Evolutionary conservation across 768 basidiomycete genomes (phyloP), one percentile per base, ranked within the genome.

Genomic region (Boletus rufocinnamomeus): DNA sequence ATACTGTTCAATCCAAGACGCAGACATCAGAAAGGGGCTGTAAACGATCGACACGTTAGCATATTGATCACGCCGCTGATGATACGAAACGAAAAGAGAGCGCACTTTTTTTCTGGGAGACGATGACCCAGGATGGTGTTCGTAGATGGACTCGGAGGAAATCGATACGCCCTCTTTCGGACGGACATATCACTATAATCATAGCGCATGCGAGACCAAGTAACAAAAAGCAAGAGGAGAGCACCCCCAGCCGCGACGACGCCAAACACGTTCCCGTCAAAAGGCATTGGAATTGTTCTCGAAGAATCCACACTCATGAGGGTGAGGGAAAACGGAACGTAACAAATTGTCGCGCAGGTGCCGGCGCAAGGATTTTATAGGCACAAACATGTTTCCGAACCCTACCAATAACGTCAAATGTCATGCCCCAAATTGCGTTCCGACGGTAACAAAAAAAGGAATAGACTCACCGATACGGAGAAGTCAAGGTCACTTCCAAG

Each of bases 1-100:
- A 58, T 84, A 82, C 58, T 78, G 68, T 59, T 84, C 75, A 2
- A 80, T 82, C 80, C 83, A 84, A 63, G 81, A 75, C 46, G 81
- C 79, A 50, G 81, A 79, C 6, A 13, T 35, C 17, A 66, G 52
- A 35, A 55, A 64, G 1, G 54, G 28, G 1, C 61, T 66, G 28
- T n/a, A 6, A 35, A 41, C 7, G 21, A 37, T 57, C 6, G 34
- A 16, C 13, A 16, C 27, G 8, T 37, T 28, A 7, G 25, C 19
- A 44, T 19, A 3, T 9, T 14, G 28, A 55, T 14, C 28, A 14
- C 11, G 1, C 11, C 10, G 8, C 14, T 2, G 9, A 38, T 25
- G 27, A 35, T 4, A 10, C 2, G 37, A 48, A n/a, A 48, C 17
- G 30, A 27, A 27, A 56, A 32, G 17, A 27, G n/a, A 27, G 48